Conservation (phyloP, 768 basidiomycete genomes). For the Neoboletus magnificus region DNA sequence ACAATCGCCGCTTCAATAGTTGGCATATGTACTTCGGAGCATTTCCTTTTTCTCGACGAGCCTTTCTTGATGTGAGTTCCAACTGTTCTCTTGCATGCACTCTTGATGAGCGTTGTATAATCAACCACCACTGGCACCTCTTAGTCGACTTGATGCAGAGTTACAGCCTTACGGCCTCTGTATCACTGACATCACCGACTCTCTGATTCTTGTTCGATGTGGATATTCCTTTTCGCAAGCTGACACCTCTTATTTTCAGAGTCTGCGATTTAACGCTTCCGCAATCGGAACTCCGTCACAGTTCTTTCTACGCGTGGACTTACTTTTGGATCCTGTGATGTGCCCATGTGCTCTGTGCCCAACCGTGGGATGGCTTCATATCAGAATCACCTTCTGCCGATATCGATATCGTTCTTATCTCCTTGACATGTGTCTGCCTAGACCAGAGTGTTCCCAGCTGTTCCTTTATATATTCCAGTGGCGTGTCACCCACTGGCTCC, state of each 20-base stretch:
- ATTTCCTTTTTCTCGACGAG: background rate
- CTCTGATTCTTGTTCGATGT: conserved; percentile 37
- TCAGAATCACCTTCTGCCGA: background rate
- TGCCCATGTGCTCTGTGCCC: background rate
- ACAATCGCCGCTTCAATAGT: conserved; percentile 21
- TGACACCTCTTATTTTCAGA: conserved; percentile 19
- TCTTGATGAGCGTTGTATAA: conserved; percentile 79
- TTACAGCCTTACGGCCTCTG: conserved; percentile 36
- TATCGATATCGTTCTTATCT: conserved; percentile 14
- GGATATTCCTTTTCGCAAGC: background rate
- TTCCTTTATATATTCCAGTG: conserved; percentile 6
- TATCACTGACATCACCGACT: conserved; percentile 78
- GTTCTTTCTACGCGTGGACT: background rate
- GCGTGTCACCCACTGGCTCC: background rate
- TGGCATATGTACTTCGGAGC: background rate
- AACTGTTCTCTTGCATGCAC: background rate
- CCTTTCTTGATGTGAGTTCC: conserved; percentile 15
- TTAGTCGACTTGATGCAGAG: conserved; percentile 74
- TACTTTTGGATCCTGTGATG: conserved; percentile 1
- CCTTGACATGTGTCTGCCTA: background rate
- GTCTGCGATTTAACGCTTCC: background rate
- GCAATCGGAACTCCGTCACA: background rate
- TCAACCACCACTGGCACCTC: conserved; percentile 82
- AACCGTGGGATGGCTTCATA: background rate
- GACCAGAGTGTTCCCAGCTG: background rate